These are phyloP conservation scores for Melaleuca quinquenervia DNA, from an alignment of 345 rosid genomes.

Conservation along the genomic window DNA sequence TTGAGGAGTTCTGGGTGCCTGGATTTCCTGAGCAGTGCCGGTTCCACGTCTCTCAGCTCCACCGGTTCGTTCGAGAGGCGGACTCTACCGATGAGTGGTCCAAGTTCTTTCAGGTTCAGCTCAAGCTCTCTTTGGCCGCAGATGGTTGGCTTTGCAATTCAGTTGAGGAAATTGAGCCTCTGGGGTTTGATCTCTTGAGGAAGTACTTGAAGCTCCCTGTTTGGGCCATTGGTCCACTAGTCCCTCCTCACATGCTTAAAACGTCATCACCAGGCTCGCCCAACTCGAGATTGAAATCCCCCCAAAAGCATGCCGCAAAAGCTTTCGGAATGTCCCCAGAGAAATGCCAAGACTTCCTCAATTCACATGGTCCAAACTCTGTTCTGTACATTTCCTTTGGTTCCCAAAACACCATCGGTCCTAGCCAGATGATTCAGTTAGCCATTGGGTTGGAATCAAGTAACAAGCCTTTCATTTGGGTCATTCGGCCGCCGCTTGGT, in stretches of 20 bases:
- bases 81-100: slow-evolving; percentile 34
- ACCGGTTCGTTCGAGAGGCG: slow-evolving; percentile 12
- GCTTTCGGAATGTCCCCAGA: slow-evolving; percentile 10
- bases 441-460: slow-evolving; percentile 33
- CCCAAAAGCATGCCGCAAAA: slow-evolving; percentile 8
- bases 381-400: slow-evolving; percentile 44
- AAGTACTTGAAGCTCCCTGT: slow-evolving; percentile 20
- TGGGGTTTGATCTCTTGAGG: slow-evolving; percentile 17
- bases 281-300: not conserved
- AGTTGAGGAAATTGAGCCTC: slow-evolving; percentile 25
- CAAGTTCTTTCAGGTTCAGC: slow-evolving; percentile 21
- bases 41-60: slow-evolving; percentile 28
- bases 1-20: slow-evolving; percentile 21
- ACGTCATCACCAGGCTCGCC: not conserved
- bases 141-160: slow-evolving; percentile 31
- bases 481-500: slow-evolving; percentile 30
- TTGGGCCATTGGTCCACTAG: slow-evolving; percentile 32
- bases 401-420: slow-evolving; percentile 32
- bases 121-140: slow-evolving; percentile 11
- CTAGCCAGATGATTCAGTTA: slow-evolving; percentile 34
- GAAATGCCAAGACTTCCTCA: slow-evolving; percentile 30
- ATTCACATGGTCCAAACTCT: slow-evolving; percentile 6
- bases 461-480: slow-evolving; percentile 34
- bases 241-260: slow-evolving; percentile 15
- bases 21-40: slow-evolving; percentile 30